Conservation (phyloP, 257 asterid genomes). For the Solanum arcanum region DNA sequence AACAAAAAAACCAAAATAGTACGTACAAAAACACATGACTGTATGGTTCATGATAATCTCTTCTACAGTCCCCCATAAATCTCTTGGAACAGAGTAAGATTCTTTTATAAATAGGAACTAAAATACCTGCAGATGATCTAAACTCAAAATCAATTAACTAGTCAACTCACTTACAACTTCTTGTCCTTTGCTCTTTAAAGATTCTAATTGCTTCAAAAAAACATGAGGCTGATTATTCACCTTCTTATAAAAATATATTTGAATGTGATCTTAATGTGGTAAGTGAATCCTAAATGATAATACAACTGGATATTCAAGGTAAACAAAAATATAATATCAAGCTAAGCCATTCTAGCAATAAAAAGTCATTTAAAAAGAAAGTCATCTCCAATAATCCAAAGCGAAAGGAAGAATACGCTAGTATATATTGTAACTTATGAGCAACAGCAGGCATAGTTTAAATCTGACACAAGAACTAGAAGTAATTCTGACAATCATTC, state of each 20-base stretch:
- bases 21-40: neutral
- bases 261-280: neutral
- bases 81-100: neutral
- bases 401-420: neutral
- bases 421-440: neutral
- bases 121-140: neutral
- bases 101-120: neutral
- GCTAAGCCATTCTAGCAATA: neutral
- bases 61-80: neutral
- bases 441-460: neutral
- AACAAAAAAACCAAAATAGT: neutral
- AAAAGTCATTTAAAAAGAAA: neutral
- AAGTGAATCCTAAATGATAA: neutral
- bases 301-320: neutral
- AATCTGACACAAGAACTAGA: too few relatives aligned
- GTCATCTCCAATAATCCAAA: neutral
- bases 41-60: neutral
- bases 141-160: neutral
- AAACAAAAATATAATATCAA: neutral
- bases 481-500: neutral
- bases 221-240: neutral
- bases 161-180: neutral
- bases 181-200: neutral
- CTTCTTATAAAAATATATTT: neutral
- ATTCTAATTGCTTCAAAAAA: neutral